Conservation (phyloP, 2,329 filamentous ascomycete species). For the Arthroderma sp. region DNA sequence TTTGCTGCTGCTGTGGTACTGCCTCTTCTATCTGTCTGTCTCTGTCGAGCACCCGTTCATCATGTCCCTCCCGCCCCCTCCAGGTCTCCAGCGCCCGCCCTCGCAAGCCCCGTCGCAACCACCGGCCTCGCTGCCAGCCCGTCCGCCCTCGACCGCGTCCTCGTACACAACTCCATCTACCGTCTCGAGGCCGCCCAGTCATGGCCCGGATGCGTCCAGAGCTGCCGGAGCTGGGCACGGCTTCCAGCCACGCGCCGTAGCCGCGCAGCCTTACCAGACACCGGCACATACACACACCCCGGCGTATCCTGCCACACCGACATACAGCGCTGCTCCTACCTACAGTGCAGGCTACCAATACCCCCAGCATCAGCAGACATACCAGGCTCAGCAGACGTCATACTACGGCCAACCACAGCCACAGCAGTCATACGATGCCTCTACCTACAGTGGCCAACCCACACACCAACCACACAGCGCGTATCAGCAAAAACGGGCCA, state of each 20-base stretch:
- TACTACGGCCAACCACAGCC: conserved; percentile 32
- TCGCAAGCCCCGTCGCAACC: conserved; percentile 28
- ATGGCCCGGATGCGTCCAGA: conserved; percentile 30
- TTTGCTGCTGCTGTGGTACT: conserved; percentile 8
- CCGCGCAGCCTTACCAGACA: conserved; percentile 14
- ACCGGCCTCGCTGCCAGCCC: conserved; percentile 59
- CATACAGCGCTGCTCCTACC: conserved; percentile 30
- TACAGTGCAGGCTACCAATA: conserved; percentile 35
- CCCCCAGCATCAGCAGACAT: conserved; percentile 17
- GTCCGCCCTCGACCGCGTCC: conserved; percentile 52
- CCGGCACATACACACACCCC: conserved; percentile 21
- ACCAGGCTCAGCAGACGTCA: not conserved
- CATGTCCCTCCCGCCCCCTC: conserved; percentile 79
- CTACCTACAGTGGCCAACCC: conserved; percentile 28
- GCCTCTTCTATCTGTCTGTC: not conserved
- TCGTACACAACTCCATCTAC: conserved; percentile 24
- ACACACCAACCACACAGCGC: conserved; percentile 28
- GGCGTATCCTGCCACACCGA: conserved; percentile 14
- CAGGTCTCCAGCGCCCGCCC: conserved; percentile 50
- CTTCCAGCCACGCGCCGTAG: conserved; percentile 51
- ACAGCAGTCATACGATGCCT: conserved; percentile 6
- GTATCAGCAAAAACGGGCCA: conserved; percentile 17
- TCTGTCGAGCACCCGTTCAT: conserved; percentile 36
- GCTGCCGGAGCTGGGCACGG: conserved; percentile 22
- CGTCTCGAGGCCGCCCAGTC: conserved; percentile 17